Conservation (phyloP, 768 basidiomycete genomes). For the Psilocybe azurescens region DNA sequence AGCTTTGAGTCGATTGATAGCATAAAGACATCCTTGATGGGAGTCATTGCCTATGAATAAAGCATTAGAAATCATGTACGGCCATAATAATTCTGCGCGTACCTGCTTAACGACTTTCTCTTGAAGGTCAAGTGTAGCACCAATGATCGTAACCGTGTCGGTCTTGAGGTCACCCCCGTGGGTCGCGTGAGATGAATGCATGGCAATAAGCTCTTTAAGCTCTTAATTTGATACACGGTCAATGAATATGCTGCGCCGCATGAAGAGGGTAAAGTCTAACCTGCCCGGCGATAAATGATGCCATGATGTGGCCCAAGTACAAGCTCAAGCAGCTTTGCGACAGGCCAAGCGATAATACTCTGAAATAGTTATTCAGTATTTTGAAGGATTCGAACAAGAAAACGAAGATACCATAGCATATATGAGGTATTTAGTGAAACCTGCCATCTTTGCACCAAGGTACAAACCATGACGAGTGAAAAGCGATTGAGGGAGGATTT, state of each 20-base stretch:
- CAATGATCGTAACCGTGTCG: constrained; percentile 90
- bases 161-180: constrained; percentile 86
- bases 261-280: constrained; percentile 29
- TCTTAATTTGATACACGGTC: constrained; percentile 44
- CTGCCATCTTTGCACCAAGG: constrained; percentile 87
- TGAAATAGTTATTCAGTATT: constrained; percentile 28
- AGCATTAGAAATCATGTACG: background rate
- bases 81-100: constrained; percentile 9
- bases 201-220: constrained; percentile 88
- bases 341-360: constrained; percentile 84
- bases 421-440: constrained; percentile 69
- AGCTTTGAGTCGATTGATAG: constrained; percentile 83
- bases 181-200: constrained; percentile 75
- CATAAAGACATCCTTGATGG: constrained; percentile 84
- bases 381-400: background rate
- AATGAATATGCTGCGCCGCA: background rate
- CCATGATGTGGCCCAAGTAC: constrained; percentile 86
- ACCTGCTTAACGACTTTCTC: constrained; percentile 82
- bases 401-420: constrained; percentile 57
- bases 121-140: constrained; percentile 87
- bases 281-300: constrained; percentile 85
- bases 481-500: constrained; percentile 93
- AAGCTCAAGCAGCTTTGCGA: constrained; percentile 81
- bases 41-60: constrained; percentile 72
- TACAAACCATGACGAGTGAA: constrained; percentile 91